A percentile compares a stretch with the other conserved stretches of the same genome.
These are phyloP conservation scores for Fusarium dimerum DNA, from an alignment of 2,329 filamentous ascomycete genomes.

Conservation along the genomic window DNA sequence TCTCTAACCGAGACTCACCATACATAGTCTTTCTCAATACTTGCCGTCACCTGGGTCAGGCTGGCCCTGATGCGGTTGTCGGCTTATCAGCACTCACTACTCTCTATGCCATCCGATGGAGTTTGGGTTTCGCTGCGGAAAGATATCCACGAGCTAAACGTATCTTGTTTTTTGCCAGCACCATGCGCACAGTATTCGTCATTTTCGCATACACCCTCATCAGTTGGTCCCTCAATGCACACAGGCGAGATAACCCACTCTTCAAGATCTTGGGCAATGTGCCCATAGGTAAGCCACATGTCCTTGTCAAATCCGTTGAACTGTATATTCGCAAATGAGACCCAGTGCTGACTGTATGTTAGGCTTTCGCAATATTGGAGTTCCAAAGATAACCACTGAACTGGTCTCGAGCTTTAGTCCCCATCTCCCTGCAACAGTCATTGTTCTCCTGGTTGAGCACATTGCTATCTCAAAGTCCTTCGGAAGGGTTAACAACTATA, in stretches of 20 bases:
- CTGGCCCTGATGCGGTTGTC: conserved; percentile 80
- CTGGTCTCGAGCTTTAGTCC: conserved; percentile 69
- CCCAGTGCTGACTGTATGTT: neutral
- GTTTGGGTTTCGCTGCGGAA: conserved; percentile 66
- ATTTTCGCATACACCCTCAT: conserved; percentile 91
- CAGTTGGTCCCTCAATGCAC: conserved; percentile 79
- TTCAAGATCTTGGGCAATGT: conserved; percentile 78
- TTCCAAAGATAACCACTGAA: conserved; percentile 65
- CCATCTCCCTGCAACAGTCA: conserved; percentile 81
- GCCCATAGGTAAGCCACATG: conserved; percentile 58
- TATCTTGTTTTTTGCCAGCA: conserved; percentile 86
- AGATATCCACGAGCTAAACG: conserved; percentile 70
- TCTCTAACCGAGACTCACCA: conserved; percentile 75
- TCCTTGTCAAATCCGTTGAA: conserved; percentile 58
- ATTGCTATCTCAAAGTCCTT: conserved; percentile 98
- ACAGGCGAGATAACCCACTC: conserved; percentile 60
- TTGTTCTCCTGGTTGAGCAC: conserved; percentile 95
- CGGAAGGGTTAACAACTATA: conserved; percentile 93
- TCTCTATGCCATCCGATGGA: conserved; percentile 73
- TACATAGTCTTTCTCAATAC: conserved; percentile 84
- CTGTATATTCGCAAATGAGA: conserved; percentile 46
- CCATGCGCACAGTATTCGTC: conserved; percentile 85
- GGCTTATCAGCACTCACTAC: conserved; percentile 79
- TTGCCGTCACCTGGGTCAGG: conserved; percentile 67
- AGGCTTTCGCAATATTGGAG: conserved; percentile 78